A percentile compares a stretch with the other conserved stretches of the same genome.
Evolutionary conservation across 495 filamentous ascomycete genomes (phyloP).

Genomic region (Thozetella sp.): DNA sequence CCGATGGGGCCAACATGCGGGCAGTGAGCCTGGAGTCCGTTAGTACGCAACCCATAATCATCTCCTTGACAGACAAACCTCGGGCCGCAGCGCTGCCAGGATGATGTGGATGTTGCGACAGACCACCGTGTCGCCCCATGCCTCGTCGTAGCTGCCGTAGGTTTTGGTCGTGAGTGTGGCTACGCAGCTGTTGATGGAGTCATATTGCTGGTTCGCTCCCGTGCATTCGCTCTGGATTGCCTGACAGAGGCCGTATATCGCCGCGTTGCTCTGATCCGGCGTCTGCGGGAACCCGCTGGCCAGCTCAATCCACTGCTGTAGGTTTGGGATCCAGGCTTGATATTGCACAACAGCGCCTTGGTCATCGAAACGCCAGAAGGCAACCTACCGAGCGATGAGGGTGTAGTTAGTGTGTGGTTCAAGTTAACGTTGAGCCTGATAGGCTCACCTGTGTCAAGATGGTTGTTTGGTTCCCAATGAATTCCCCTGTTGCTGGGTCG

Average conservation of each 20-base stretch:
- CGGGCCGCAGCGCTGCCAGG: slow-evolving; percentile 33
- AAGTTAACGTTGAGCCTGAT: too few species aligned
- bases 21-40: slow-evolving; percentile 30
- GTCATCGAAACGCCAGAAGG: slow-evolving; percentile 36
- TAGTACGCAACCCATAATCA: slow-evolving; percentile 4
- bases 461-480: slow-evolving; percentile 21
- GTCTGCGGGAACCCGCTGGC: slow-evolving; percentile 22
- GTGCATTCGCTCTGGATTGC: slow-evolving; percentile 27
- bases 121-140: slow-evolving; percentile 40
- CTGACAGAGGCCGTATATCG: slow-evolving; percentile 20
- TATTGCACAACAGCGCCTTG: slow-evolving; percentile 32
- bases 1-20: slow-evolving; percentile 39
- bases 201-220: slow-evolving; percentile 32
- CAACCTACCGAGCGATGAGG: slow-evolving; percentile 15
- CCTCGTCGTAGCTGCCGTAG: slow-evolving; percentile 38
- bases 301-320: slow-evolving; percentile 26
- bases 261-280: slow-evolving; percentile 19
- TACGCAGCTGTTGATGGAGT: slow-evolving; percentile 25
- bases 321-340: slow-evolving; percentile 36
- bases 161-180: slow-evolving; percentile 19
- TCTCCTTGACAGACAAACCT: slow-evolving; percentile 21
- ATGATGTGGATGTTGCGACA: slow-evolving; percentile 37
- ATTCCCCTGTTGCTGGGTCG: slow-evolving; percentile 19
- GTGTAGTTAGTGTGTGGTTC: background rate
- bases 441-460: slow-evolving; percentile 28